These are phyloP conservation scores for Pseudogymnoascus sp. DNA, from an alignment of 2,329 filamentous ascomycete genomes.

Conservation along the genomic window DNA sequence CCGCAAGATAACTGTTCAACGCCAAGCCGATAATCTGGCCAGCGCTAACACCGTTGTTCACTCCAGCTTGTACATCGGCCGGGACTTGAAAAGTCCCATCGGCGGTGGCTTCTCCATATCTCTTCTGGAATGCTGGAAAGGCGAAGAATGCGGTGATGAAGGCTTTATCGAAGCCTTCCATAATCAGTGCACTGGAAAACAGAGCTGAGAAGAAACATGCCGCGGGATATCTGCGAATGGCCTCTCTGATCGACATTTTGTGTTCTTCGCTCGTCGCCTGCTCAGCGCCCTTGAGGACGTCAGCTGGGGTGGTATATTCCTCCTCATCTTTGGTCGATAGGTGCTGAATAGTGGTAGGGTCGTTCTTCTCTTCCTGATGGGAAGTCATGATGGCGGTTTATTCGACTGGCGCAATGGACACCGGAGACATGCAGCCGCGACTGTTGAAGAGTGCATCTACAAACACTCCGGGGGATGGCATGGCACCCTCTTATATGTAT, in stretches of 20 bases:
- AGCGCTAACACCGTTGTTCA: constrained; percentile 20
- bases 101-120: constrained; percentile 15
- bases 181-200: constrained; percentile 30
- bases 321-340: constrained; percentile 4
- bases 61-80: constrained; percentile 30
- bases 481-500: not conserved
- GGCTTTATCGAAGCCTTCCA: constrained; percentile 33
- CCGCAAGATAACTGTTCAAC: constrained; percentile 18
- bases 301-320: constrained; percentile 2
- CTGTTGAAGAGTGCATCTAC: not conserved
- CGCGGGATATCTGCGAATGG: constrained; percentile 22
- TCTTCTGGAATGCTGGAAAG: constrained; percentile 18
- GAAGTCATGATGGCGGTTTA: not conserved
- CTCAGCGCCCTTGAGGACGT: constrained; percentile 18
- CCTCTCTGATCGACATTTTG: constrained; percentile 18
- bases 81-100: constrained; percentile 23
- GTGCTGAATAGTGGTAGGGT: not conserved
- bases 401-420: not conserved
- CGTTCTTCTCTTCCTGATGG: not conserved
- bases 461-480: not conserved
- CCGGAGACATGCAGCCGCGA: not conserved
- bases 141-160: constrained; percentile 29
- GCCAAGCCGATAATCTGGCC: constrained; percentile 20
- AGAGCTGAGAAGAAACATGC: constrained; percentile 28
- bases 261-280: constrained; percentile 20